Evolutionary conservation across 345 rosid species (phyloP).

Genomic region (Sonneratia caseolaris): DNA sequence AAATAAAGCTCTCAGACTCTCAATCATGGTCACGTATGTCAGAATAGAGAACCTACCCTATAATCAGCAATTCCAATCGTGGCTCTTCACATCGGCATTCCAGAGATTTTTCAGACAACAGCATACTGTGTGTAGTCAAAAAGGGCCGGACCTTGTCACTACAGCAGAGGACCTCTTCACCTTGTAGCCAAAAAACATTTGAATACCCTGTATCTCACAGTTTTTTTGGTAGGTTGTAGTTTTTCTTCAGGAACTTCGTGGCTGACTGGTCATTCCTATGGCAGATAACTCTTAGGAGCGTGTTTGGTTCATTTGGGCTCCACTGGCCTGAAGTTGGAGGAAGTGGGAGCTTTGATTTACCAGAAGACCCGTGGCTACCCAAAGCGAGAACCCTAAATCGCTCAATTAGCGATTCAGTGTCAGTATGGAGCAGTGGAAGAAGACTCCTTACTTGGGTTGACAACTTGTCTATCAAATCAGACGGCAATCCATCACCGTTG

Average conservation of each 20-base stretch:
- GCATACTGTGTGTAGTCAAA: background rate
- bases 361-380: constrained; percentile 56
- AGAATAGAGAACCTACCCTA: background rate
- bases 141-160: background rate
- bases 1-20: background rate
- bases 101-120: background rate
- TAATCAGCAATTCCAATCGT: background rate
- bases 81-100: background rate
- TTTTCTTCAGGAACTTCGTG: constrained; percentile 77
- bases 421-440: constrained; percentile 58
- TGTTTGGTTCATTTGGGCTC: constrained; percentile 81
- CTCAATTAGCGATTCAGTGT: constrained; percentile 57
- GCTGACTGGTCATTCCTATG: constrained; percentile 70
- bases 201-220: constrained; percentile 10
- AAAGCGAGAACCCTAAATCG: constrained; percentile 32
- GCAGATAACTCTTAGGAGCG: constrained; percentile 73
- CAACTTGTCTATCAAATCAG: constrained; percentile 66
- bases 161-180: background rate
- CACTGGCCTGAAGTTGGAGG: constrained; percentile 86
- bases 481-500: constrained; percentile 83
- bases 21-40: background rate
- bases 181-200: background rate
- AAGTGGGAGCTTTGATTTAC: constrained; percentile 65
- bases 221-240: constrained; percentile 78
- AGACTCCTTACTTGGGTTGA: constrained; percentile 48